These are phyloP conservation scores for Rhododendron simsii DNA, from an alignment of 148 eudicot species.

Conservation along the genomic window DNA sequence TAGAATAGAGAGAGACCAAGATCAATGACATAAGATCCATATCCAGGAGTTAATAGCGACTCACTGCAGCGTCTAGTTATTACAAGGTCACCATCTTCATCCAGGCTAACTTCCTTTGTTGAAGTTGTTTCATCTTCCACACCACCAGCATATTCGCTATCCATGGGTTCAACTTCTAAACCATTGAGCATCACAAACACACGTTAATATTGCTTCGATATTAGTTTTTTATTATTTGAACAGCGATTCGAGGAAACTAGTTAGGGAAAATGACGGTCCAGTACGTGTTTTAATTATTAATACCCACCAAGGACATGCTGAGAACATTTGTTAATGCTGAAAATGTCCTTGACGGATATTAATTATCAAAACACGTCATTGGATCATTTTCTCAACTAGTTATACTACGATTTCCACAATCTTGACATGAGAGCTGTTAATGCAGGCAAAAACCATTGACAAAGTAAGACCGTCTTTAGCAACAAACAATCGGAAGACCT, in stretches of 20 bases:
- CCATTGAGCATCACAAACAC: neutral
- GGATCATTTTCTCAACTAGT: too few relatives aligned
- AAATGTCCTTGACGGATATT: too few relatives aligned
- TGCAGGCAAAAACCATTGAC: neutral
- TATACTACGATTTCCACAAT: neutral
- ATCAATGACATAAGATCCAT: neutral
- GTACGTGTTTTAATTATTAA: too few relatives aligned
- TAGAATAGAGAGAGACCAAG: neutral
- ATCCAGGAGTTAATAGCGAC: constrained; percentile 5
- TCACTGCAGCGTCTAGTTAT: constrained; percentile 60
- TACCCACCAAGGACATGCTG: too few relatives aligned
- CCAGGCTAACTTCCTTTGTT: constrained; percentile 31
- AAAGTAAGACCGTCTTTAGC: neutral
- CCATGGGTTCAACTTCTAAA: constrained; percentile 22
- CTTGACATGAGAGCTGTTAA: neutral
- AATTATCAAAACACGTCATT: too few relatives aligned
- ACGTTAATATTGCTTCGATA: neutral
- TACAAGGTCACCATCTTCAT: constrained; percentile 94
- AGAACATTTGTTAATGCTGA: too few relatives aligned
- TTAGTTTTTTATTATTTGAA: neutral
- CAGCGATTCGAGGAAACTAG: neutral
- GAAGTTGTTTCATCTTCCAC: constrained; percentile 16
- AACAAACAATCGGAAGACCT: neutral
- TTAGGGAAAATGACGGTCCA: too few relatives aligned
- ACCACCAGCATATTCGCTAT: constrained; percentile 9